These are phyloP conservation scores for Deuterostichococcus epilithicus DNA, from an alignment of 139 green algal genomes.

Conservation along the genomic window DNA sequence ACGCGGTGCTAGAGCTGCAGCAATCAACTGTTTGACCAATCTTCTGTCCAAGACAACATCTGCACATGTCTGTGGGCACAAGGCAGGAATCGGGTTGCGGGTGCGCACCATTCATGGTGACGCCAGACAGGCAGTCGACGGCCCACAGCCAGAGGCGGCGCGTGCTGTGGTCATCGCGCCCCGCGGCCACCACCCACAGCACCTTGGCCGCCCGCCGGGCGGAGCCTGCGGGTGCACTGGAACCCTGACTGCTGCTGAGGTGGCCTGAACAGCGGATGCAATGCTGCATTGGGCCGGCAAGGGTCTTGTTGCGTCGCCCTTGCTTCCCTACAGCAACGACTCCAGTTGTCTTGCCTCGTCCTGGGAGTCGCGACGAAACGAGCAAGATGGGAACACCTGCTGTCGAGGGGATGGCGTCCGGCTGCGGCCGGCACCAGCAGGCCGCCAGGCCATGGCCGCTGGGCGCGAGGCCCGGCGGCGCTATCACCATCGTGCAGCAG, in stretches of 20 bases:
- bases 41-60: too few species aligned
- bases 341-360: too few species aligned
- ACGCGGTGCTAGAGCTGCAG: too few species aligned
- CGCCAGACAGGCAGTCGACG: constrained; percentile 47
- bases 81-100: too few species aligned
- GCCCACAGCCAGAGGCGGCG: constrained; percentile 52
- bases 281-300: too few species aligned
- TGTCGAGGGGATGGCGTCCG: not conserved
- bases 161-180: not conserved
- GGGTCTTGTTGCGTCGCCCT: too few species aligned
- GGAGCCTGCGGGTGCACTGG: not conserved
- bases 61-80: too few species aligned
- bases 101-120: constrained; percentile 36
- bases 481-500: constrained; percentile 58
- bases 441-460: constrained; percentile 19
- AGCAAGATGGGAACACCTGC: not conserved
- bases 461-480: constrained; percentile 36
- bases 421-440: constrained; percentile 37
- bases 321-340: too few species aligned
- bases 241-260: too few species aligned
- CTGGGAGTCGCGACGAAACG: too few species aligned
- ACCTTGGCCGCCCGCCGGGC: constrained; percentile 18
- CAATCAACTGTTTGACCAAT: too few species aligned
- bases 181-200: constrained; percentile 44
- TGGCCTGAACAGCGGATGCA: too few species aligned